Percentiles rank a stretch among this genome's conserved stretches.
Evolutionary conservation across 345 rosid genomes (phyloP).

Genomic region (Draba incana): DNA sequence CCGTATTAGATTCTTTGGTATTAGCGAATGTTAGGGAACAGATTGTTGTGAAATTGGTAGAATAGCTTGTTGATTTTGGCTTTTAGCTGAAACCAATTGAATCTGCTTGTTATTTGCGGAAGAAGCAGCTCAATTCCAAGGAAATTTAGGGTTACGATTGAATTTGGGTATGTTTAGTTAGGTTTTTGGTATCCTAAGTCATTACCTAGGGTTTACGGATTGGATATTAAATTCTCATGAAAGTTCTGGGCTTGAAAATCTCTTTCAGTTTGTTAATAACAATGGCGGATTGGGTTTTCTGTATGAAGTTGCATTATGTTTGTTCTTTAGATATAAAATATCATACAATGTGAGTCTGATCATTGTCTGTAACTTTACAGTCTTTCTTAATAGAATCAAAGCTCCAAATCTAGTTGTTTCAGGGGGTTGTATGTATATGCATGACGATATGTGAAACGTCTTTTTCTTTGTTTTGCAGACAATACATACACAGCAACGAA

Average conservation of each 20-base stretch:
- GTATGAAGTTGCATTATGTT: no score
- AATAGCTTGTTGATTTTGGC: background rate
- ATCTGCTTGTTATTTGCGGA: slow-evolving; percentile 5
- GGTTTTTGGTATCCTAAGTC: background rate
- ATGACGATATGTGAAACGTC: background rate
- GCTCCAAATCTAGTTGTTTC: no score
- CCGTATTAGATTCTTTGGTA: slow-evolving; percentile 13
- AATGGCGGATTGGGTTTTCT: no score
- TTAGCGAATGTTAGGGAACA: background rate
- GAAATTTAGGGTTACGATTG: background rate
- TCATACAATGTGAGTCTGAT: no score
- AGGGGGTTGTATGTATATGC: no score
- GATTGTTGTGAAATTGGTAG: background rate
- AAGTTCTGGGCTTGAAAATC: no score
- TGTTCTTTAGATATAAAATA: no score
- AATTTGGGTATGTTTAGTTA: background rate
- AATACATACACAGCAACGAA: slow-evolving; percentile 77
- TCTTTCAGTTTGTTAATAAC: no score
- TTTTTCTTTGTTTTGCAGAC: slow-evolving; percentile 51
- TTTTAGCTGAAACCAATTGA: background rate
- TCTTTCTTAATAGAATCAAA: no score
- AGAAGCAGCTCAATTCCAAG: background rate
- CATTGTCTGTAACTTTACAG: no score
- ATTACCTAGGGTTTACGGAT: slow-evolving; percentile 6
- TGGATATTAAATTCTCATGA: no score